Evolutionary conservation across 495 filamentous ascomycete genomes (phyloP), one percentile per base, ranked within the genome.

Genomic region (Aspergillus ellipticus): DNA sequence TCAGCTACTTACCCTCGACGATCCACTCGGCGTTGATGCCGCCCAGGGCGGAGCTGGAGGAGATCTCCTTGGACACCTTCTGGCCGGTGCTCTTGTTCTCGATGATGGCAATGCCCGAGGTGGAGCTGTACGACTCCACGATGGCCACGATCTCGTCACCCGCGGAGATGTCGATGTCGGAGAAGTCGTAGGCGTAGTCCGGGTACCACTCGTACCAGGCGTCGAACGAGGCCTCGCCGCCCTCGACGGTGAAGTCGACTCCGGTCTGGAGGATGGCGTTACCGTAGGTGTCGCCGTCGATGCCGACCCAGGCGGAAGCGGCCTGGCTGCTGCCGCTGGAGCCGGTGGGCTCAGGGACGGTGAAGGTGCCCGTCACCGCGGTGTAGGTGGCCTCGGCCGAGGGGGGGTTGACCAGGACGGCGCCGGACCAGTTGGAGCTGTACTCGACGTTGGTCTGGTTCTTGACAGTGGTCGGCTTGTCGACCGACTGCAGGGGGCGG

Each of bases 21-120:
- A 85, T 84, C 82, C 81, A 85, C 58, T 85, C 82, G 9, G 80
- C 82, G 49, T 85, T 84, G 33, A 57, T 55, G 51, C 67, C 66
- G 4, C 63, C 69, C 54, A 85, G 77, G 11, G 65, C 73, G 56
- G 82, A 72, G 16, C 70, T 71, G 22, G 51, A 43, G 11, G 37
- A 31, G 13, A 42, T 39, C 16, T 26, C 42, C 51, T 53, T 29
- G 11, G 39, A 19, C 28, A 82, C 80, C 4, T 58, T 66, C 58
- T 75, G 60, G 37, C 81, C 80, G 5, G 76, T 84, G 11, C 72
- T 72, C 21, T 66, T 35, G 62, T 86, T 85, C 31, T 78, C 66
- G 31, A 86, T 57, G 0, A 67, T 75, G 10, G 74, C 81, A 17
- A 68, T 73, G 33, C 84, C 84, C 20, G 67, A 60, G 15, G 64